Conservation (phyloP, 306 rosid genomes). For the Vigna nakashimae region DNA sequence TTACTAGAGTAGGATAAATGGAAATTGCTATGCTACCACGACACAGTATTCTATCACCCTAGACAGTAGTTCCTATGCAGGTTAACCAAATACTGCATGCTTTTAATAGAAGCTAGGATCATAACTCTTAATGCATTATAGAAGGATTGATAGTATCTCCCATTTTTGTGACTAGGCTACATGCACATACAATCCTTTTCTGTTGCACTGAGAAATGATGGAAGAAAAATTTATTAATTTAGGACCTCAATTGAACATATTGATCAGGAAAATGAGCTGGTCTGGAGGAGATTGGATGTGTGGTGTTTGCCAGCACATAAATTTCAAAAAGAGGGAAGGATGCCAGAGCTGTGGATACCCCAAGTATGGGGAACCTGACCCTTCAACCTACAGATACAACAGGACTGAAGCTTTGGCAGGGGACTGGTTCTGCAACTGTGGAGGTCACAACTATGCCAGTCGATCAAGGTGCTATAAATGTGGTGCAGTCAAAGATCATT, state of each 20-base stretch:
- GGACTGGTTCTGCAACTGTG: conserved; percentile 94
- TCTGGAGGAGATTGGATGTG: conserved; percentile 98
- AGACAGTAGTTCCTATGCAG: conserved; percentile 20
- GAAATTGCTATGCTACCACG: neutral
- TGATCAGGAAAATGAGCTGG: conserved; percentile 77
- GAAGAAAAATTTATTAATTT: conserved; percentile 23
- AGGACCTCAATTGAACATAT: neutral
- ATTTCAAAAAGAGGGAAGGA: conserved; percentile 84
- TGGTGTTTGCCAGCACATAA: conserved; percentile 83
- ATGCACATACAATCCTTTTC: conserved; percentile 25
- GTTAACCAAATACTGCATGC: neutral
- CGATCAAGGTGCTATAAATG: conserved; percentile 78
- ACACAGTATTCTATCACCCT: too few species aligned
- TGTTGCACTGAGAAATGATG: conserved; percentile 35
- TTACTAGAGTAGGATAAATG: conserved; percentile 19
- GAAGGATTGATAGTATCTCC: conserved; percentile 33
- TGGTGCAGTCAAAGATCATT: conserved; percentile 61
- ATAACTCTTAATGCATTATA: conserved; percentile 12
- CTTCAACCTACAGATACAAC: conserved; percentile 63
- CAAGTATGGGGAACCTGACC: conserved; percentile 88
- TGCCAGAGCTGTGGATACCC: conserved; percentile 88
- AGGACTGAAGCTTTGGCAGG: conserved; percentile 85
- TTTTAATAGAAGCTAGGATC: neutral
- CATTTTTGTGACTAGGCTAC: conserved; percentile 29
- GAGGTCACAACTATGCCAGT: conserved; percentile 94